These are phyloP conservation scores for Penstemon newberryi DNA, from an alignment of 257 asterid genomes.

Conservation along the genomic window DNA sequence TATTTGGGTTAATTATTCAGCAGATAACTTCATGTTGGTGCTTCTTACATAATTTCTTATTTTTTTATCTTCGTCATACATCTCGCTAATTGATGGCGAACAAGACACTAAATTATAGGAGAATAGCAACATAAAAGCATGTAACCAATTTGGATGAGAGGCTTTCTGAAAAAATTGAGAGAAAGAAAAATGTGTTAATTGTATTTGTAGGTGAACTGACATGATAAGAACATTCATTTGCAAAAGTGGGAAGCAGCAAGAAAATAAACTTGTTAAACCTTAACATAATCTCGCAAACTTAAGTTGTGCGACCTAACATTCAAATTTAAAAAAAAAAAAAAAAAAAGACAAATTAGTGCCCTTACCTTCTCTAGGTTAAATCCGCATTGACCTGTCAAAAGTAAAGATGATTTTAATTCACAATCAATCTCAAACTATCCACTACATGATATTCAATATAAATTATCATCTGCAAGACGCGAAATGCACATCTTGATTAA, in stretches of 20 bases:
- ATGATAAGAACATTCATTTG: constrained; percentile 14
- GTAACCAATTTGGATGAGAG: not conserved
- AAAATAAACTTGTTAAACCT: not conserved
- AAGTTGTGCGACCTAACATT: constrained; percentile 5
- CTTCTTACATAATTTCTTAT: not conserved
- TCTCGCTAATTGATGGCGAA: constrained; percentile 2
- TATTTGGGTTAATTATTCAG: not conserved
- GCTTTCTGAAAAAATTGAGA: constrained; percentile 9
- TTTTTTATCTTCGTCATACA: not conserved
- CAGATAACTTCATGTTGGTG: not conserved
- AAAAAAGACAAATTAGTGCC: constrained; percentile 14
- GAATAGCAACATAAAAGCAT: constrained; percentile 12
- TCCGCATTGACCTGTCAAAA: constrained; percentile 85
- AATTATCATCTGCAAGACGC: not conserved
- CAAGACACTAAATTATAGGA: not conserved
- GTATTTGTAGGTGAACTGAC: not conserved
- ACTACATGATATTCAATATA: constrained; percentile 17
- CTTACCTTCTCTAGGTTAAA: constrained; percentile 76
- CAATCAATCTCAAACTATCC: constrained; percentile 25
- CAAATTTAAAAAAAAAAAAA: constrained; percentile 8
- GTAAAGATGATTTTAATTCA: constrained; percentile 33
- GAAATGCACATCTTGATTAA: constrained; percentile 16
- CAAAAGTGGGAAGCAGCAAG: not conserved
- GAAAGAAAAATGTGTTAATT: not conserved
- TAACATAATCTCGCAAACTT: not conserved